Evolutionary conservation across 2,329 filamentous ascomycete genomes (phyloP), one percentile per base, ranked within the genome.

Genomic region (Ophiostoma sp.): DNA sequence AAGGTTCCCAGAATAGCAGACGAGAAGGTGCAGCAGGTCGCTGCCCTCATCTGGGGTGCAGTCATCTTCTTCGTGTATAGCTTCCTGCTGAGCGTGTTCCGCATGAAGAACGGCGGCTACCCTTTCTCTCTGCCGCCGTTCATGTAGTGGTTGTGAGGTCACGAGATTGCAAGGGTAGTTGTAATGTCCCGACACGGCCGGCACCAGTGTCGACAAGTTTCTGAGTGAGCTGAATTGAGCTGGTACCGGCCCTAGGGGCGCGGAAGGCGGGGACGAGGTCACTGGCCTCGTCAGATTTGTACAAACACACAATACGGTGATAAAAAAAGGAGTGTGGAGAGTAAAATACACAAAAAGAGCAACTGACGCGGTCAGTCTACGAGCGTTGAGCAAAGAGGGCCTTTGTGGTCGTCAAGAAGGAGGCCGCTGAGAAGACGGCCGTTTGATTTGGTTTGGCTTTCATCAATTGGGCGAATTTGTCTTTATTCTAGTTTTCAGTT

Each of bases 41-140:
- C 92, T 48, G 91, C 97, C 6, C 83, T 98, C 73, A 86, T 92
- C 59, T 98, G 94, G 93, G 91, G 89, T 25, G 89, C 85, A 63
- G 85, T 96, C 39, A 83, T 98, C 73, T 90, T 97, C 78, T 83
- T 92, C 76, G 90, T 94, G 83, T 98, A 98, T 86, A 97, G 95
- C 85, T 96, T 97, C 84, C 86, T 99, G 76, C 88, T 99, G 77
- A 98, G 93, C 83, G 87, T 97, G 76, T 99, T 99, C 88, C 90
- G 95, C 78, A 86, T 92, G 78, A 99, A 99, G 90, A 99, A 98
- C 80, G 90, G 91, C 45, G 94, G 94, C 31, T 99, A 99, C 83
- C 95, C 95, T 19, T 98, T 98, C 84, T 94, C 91, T 80, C 87
- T 99, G 75, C 96, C 96, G 72, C 96, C 96, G 12, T 98, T 99